Evolutionary conservation across 1,284 basidiomycete genomes (phyloP), one percentile per base, ranked within the genome.

Genomic region (Ustilago tritici): DNA sequence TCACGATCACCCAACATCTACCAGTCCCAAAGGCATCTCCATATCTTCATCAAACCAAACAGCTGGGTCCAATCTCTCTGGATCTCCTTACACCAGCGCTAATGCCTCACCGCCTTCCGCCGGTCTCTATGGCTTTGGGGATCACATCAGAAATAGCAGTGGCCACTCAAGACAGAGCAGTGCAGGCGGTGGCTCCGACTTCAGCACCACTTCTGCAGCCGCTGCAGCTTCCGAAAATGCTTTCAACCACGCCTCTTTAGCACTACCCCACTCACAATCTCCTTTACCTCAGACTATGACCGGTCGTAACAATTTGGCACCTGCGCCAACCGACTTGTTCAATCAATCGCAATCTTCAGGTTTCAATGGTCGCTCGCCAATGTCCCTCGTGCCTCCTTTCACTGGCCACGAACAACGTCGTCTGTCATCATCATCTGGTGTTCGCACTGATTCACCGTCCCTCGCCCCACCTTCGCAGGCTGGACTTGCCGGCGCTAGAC

Each of bases 111-210:
- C 58, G 4, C 41, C 64, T 0, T 52, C 70, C 4, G 54, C 50
- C 2, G 54, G 58, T 17, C 35, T 62, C 11, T 43, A 41, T n/a
- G 49, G 34, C 41, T 70, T 70, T 40, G 36, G 34, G 19, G 72
- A 75, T 19, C 60, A 61, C 28, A 53, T 75, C 7, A 56, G 61
- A 9, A 63, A 46, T 40, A 49, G 17, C 52, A 64, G 56, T 57
- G 67, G 67, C 41, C 72, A 67, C 40, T 75, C 64, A 3, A 55
- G 67, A 7, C 61, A 70, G n/a, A 75, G 61, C 72, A 75, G 67
- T 34, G 52, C 40, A 10, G 72, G 64, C 19, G 67, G 57, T 11
- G 12, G 41, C 17, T 64, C 64, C 53, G 67, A 61, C 36, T 47
- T 66, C 11, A 61, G 64, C 55, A 53, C 53, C 19, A 36, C 62